These are phyloP conservation scores for Fragaria iinumae DNA, from an alignment of 306 rosid genomes.

Conservation along the genomic window DNA sequence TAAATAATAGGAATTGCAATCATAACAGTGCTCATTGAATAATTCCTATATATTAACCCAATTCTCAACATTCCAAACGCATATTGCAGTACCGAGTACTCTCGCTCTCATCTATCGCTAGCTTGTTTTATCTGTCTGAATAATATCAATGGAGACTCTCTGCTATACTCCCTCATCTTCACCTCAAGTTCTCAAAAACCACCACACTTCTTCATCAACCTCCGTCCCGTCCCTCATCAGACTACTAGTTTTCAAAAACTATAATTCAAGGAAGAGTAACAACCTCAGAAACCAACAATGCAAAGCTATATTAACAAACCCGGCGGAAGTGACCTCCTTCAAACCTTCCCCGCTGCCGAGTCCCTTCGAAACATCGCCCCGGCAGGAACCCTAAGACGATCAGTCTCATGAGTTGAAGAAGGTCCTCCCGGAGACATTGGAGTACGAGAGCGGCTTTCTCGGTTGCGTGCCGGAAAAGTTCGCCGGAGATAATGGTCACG, in stretches of 20 bases:
- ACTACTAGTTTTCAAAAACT: neutral
- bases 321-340: neutral
- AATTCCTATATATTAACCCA: neutral
- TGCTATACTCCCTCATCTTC: neutral
- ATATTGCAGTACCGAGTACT: neutral
- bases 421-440: conserved; percentile 31
- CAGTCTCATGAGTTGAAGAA: neutral
- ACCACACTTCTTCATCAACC: neutral
- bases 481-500: conserved; percentile 3
- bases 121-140: neutral
- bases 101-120: neutral
- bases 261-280: neutral
- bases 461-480: conserved; percentile 54
- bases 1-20: no score
- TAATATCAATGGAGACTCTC: neutral
- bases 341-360: neutral
- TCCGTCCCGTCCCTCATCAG: neutral
- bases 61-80: neutral
- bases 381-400: neutral
- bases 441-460: conserved; percentile 68
- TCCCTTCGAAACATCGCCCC: neutral
- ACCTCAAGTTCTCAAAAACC: neutral
- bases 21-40: no score
- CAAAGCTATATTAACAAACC: neutral
- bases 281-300: neutral